phyloP scores from a whole-genome alignment of 352 stramenopile genomes.

The Phytophthora palmivora region DNA sequence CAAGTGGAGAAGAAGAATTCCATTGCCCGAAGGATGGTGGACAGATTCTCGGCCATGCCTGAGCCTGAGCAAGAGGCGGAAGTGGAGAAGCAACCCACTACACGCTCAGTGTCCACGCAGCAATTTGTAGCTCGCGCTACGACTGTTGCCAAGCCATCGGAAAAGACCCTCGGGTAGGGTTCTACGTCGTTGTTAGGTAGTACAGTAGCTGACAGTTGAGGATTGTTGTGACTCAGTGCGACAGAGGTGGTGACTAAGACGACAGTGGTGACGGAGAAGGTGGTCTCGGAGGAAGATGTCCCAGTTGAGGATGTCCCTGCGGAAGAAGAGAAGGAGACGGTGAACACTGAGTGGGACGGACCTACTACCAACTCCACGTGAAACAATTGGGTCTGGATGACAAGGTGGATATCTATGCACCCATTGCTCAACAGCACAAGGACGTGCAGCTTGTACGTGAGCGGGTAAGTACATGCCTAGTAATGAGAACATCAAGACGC shows the following conservation, averaged over 20 bases:
- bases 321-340: constrained; percentile 18
- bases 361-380: constrained; percentile 78
- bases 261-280: constrained; percentile 11
- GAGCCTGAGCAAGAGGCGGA: constrained; percentile 47
- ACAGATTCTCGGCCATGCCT: constrained; percentile 44
- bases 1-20: constrained; percentile 44
- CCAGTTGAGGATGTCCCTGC: not conserved
- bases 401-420: constrained; percentile 85
- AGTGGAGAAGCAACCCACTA: constrained; percentile 22
- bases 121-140: constrained; percentile 40
- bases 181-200: constrained; percentile 4
- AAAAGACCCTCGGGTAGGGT: constrained; percentile 18
- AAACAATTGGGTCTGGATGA: constrained; percentile 81
- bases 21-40: constrained; percentile 50
- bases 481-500: constrained; percentile 30
- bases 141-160: constrained; percentile 18
- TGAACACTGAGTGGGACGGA: constrained; percentile 49
- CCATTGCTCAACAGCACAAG: constrained; percentile 65
- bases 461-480: constrained; percentile 57
- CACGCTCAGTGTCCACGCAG: constrained; percentile 33
- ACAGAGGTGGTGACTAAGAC: constrained; percentile 13
- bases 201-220: constrained; percentile 7
- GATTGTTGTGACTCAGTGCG: constrained; percentile 28
- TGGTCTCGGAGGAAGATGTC: constrained; percentile 8
- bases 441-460: constrained; percentile 71